Evolutionary conservation across 2,329 filamentous ascomycete species (phyloP).

Genomic region (Diatrype stigma): DNA sequence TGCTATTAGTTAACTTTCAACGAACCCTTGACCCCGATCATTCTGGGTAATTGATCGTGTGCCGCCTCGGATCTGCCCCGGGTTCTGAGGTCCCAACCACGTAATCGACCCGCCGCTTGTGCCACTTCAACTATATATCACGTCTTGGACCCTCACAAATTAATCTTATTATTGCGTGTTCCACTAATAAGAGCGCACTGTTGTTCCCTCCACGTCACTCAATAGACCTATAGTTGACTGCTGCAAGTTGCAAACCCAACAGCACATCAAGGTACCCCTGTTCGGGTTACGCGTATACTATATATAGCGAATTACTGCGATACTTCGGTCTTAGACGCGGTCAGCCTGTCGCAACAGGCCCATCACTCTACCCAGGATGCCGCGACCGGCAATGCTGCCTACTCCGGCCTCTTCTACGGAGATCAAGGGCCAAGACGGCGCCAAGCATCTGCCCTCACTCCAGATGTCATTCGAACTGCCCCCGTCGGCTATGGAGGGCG

Average conservation of each 20-base stretch:
- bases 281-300: too few species aligned
- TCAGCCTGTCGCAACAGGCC: background rate
- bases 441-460: slow-evolving; percentile 53
- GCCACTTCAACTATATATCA: background rate
- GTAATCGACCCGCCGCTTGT: background rate
- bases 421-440: slow-evolving; percentile 67
- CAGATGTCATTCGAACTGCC: slow-evolving; percentile 72
- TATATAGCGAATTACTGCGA: too few species aligned
- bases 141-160: background rate
- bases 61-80: background rate
- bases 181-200: background rate
- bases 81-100: background rate
- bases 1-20: background rate
- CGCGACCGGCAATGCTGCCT: slow-evolving; percentile 61
- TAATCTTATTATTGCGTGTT: background rate
- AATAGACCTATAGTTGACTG: background rate
- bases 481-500: slow-evolving; percentile 61
- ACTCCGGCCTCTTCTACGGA: slow-evolving; percentile 79
- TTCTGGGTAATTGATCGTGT: background rate
- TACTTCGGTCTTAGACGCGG: background rate
- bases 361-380: slow-evolving; percentile 55
- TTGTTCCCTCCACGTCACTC: background rate
- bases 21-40: background rate
- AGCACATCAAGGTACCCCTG: too few species aligned
- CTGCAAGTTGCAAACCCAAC: too few species aligned